phyloP scores from a whole-genome alignment of 2,329 filamentous ascomycete species.

The Penicillium janthinellum region DNA sequence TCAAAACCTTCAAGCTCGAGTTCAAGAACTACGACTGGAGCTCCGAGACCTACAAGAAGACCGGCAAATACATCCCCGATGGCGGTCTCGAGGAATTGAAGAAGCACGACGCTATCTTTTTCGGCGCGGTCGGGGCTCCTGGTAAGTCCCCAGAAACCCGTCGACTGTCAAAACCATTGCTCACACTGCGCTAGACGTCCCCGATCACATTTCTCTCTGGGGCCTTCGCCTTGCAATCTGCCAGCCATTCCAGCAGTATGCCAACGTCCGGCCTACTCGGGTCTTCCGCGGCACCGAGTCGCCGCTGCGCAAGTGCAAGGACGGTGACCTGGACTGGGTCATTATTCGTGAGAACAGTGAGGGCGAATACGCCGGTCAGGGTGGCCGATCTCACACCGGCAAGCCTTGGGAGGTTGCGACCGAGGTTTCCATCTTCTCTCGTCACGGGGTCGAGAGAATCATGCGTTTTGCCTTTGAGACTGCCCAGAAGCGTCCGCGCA shows the following conservation, averaged over 20 bases:
- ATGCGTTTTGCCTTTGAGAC: constrained; percentile 66
- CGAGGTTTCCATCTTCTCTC: constrained; percentile 66
- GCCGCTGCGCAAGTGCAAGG: constrained; percentile 56
- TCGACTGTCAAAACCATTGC: background rate
- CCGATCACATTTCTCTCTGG: constrained; percentile 70
- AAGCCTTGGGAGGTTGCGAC: constrained; percentile 63
- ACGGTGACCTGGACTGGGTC: constrained; percentile 66
- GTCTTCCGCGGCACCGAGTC: constrained; percentile 63
- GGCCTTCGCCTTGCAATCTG: constrained; percentile 67
- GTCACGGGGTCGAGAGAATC: constrained; percentile 60
- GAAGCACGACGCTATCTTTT: constrained; percentile 66
- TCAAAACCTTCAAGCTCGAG: constrained; percentile 60
- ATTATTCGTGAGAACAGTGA: constrained; percentile 69
- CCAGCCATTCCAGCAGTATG: constrained; percentile 67
- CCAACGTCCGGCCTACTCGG: constrained; percentile 67
- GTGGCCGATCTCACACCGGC: constrained; percentile 62
- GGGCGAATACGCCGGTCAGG: constrained; percentile 67
- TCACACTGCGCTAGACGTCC: constrained; percentile 51
- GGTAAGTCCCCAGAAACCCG: constrained; percentile 32
- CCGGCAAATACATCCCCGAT: constrained; percentile 65
- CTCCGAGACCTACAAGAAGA: constrained; percentile 66
- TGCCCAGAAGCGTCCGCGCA: constrained; percentile 58
- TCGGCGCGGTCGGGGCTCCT: constrained; percentile 68
- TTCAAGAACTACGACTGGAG: constrained; percentile 69
- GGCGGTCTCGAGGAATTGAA: constrained; percentile 60